phyloP scores from a whole-genome alignment of 2,329 filamentous ascomycete genomes.

The Paracamarosporium sp. region DNA sequence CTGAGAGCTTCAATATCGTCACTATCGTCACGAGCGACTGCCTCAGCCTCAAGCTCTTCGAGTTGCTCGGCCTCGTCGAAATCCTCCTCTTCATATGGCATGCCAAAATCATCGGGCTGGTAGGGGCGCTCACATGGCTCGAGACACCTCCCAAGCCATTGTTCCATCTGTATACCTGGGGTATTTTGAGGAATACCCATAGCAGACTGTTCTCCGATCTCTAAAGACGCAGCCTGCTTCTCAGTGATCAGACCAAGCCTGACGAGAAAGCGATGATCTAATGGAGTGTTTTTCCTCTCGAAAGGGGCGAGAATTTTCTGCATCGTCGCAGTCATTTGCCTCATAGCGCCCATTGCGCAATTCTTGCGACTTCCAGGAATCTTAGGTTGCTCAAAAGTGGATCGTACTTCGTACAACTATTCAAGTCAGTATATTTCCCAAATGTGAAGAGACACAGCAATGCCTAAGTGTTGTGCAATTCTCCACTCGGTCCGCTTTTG shows the following conservation, averaged over 20 bases:
- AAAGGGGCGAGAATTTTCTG: constrained; percentile 35
- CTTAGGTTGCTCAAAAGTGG: constrained; percentile 23
- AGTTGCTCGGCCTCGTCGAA: constrained; percentile 68
- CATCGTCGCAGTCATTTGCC: constrained; percentile 32
- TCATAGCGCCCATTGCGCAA: constrained; percentile 51
- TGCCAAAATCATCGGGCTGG: constrained; percentile 57
- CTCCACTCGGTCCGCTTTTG: no score
- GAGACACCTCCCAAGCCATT: constrained; percentile 65
- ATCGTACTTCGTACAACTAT: constrained; percentile 62
- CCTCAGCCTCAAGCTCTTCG: constrained; percentile 66
- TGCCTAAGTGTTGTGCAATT: no score
- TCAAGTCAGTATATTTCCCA: neutral
- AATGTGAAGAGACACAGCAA: no score
- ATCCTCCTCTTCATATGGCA: constrained; percentile 66
- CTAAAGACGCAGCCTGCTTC: constrained; percentile 68
- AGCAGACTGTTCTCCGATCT: constrained; percentile 55
- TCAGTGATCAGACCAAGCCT: constrained; percentile 65
- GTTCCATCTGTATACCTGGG: constrained; percentile 50
- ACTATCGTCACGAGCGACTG: constrained; percentile 60
- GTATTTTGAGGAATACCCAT: constrained; percentile 42
- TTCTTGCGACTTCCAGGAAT: constrained; percentile 47
- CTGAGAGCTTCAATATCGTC: constrained; percentile 53
- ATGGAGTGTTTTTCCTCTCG: constrained; percentile 23
- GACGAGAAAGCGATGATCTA: constrained; percentile 54
- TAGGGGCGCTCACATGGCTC: constrained; percentile 54